Evolutionary conservation across 148 eudicot genomes (phyloP), one percentile per base, ranked within the genome.

Genomic region (Linanthus parryae): DNA sequence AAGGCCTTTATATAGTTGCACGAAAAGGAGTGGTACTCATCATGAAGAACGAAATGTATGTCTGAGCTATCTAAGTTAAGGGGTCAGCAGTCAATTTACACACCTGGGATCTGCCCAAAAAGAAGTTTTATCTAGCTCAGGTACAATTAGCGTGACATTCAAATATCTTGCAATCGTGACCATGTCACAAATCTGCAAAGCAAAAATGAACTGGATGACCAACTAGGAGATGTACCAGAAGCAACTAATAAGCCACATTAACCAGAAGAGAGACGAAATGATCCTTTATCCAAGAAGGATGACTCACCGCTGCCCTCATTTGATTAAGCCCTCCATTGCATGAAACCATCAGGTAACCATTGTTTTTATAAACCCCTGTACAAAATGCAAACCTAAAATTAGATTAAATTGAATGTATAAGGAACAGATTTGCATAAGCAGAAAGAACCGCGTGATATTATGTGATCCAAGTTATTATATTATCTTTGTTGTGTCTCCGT

Each of bases 311-410:
- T 49, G 98, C 74, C 52, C 98, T 82, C 98, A 91, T 91, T 66
- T 91, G 98, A 71, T 91, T 91, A 57, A 91, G 98, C 61, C 98
- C 98, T 70, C 98, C 98, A 70, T 91, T 91, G 81, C 98, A 91
- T n/a, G 98, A 91, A 71, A 91, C 89, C 95, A 91, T 75, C 38
- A 91, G 61, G 67, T 91, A 91, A 53, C 98, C 98, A 67, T 91
- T 91, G 71, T 91, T 91, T 66, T 77, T 87, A 71, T 91, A 91
- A 26, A 86, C 87, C 74, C 98, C 98, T 91, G 49, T 6, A 59
- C 37, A 3, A 67, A 9, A 54, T 46, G 19, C 18, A 29, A 44
- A 34, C 53, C 33, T 41, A n/a, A 29, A 33, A 3, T 17, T 31
- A 31, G 7, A 7, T 14, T 47, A 27, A 11, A 14, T 28, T 23